These are phyloP conservation scores for Achaetomiella virescens DNA, from an alignment of 495 filamentous ascomycete species.

Conservation along the genomic window DNA sequence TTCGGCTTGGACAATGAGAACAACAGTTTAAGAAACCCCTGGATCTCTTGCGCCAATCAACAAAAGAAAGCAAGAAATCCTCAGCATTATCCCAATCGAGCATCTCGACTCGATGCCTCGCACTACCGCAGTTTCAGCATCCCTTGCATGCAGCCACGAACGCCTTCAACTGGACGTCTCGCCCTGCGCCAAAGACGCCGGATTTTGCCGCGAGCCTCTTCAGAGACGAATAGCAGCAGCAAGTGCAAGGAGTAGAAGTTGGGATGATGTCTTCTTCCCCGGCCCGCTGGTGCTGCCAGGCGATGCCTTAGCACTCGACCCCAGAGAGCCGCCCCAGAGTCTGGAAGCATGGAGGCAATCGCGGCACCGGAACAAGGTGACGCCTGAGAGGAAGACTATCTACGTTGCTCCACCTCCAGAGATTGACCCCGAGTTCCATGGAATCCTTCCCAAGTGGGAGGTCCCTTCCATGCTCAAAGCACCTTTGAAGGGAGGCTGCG, in stretches of 20 bases:
- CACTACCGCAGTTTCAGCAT: too few relatives aligned
- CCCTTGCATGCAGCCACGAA: constrained; percentile 19
- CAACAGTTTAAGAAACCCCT: too few relatives aligned
- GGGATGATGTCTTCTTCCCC: constrained; percentile 41
- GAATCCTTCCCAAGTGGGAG: constrained; percentile 36
- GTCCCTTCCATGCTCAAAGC: constrained; percentile 14
- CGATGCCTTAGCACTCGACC: constrained; percentile 53
- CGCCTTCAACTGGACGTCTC: constrained; percentile 30
- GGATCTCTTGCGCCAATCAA: too few relatives aligned
- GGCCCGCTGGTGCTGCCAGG: constrained; percentile 55
- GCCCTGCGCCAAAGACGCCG: constrained; percentile 23
- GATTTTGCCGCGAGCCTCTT: constrained; percentile 20
- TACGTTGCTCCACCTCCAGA: constrained; percentile 48
- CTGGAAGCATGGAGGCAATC: constrained; percentile 48
- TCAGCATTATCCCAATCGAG: too few relatives aligned
- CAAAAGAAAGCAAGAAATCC: too few relatives aligned
- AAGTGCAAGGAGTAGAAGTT: background rate
- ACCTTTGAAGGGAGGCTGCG: background rate
- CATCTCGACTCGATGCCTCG: too few relatives aligned
- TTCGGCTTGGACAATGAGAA: too few relatives aligned
- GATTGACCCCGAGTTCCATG: constrained; percentile 26
- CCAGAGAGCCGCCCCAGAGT: constrained; percentile 50
- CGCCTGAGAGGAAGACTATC: constrained; percentile 40
- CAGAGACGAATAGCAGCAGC: constrained; percentile 28
- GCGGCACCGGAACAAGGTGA: constrained; percentile 50